phyloP scores from a whole-genome alignment of 2,329 filamentous ascomycete species.

The Calonectria montana region DNA sequence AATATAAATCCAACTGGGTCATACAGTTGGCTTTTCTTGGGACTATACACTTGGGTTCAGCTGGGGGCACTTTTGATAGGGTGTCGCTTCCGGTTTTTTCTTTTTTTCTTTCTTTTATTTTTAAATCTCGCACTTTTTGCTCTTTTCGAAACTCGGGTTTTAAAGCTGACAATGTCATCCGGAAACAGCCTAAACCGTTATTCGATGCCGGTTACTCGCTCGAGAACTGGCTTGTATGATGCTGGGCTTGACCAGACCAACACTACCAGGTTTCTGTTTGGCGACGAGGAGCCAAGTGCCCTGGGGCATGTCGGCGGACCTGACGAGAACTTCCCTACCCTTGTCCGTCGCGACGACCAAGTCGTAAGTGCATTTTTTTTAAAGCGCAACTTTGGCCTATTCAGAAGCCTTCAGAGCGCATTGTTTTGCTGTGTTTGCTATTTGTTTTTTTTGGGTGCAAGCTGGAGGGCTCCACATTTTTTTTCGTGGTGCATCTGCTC shows the following conservation, averaged over 20 bases:
- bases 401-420: not conserved
- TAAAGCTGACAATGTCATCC: conserved; percentile 34
- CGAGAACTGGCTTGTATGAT: conserved; percentile 74
- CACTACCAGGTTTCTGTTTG: conserved; percentile 87
- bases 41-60: not conserved
- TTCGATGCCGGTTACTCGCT: conserved; percentile 88
- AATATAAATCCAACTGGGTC: not conserved
- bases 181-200: conserved; percentile 81
- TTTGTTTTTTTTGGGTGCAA: conserved; percentile 20
- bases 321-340: conserved; percentile 89
- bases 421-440: conserved; percentile 20
- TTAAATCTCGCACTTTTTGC: not conserved
- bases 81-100: not conserved
- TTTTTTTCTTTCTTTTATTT: not conserved
- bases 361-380: conserved; percentile 58
- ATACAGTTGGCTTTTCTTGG: not conserved
- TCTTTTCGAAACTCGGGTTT: not conserved
- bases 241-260: conserved; percentile 84
- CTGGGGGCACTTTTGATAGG: not conserved
- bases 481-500: conserved; percentile 31
- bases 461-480: conserved; percentile 37
- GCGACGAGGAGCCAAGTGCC: conserved; percentile 76
- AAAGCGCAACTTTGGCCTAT: not conserved
- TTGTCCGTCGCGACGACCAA: conserved; percentile 73
- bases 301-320: conserved; percentile 64